Evolutionary conservation across 2,329 filamentous ascomycete species (phyloP).

Genomic region (Sarocladium strictum): DNA sequence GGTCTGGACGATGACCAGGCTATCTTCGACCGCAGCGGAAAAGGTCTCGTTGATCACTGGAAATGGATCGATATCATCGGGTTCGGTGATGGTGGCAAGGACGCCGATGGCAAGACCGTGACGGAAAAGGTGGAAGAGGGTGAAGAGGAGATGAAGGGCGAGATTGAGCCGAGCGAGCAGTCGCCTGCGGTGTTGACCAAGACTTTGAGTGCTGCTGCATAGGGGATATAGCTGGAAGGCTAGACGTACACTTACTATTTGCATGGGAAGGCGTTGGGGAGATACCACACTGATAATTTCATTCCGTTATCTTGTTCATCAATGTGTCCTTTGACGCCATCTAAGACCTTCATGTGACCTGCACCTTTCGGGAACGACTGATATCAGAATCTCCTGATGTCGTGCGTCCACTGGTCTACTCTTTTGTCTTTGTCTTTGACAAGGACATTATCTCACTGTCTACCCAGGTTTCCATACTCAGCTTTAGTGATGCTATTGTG

Average conservation of each 20-base stretch:
- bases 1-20: conserved; percentile 41
- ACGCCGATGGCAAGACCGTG: conserved; percentile 22
- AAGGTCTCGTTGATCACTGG: conserved; percentile 40
- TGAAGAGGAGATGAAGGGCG: conserved; percentile 28
- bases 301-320: too few relatives aligned
- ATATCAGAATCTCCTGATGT: too few relatives aligned
- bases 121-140: conserved; percentile 27
- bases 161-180: conserved; percentile 22
- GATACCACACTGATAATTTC: too few relatives aligned
- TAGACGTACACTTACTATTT: background rate
- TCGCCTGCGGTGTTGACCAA: background rate
- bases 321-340: too few relatives aligned
- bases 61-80: conserved; percentile 47
- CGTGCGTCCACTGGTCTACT: too few relatives aligned
- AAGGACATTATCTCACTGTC: too few relatives aligned
- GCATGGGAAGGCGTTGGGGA: conserved; percentile 2
- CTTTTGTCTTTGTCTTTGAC: too few relatives aligned
- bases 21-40: conserved; percentile 40
- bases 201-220: conserved; percentile 10
- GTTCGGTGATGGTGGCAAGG: conserved; percentile 29
- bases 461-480: too few relatives aligned
- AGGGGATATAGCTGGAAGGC: background rate
- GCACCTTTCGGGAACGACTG: too few relatives aligned
- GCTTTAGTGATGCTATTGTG: too few relatives aligned
- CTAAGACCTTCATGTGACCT: too few relatives aligned